phyloP scores from a whole-genome alignment of 257 asterid genomes.

The Solanum gandarillasii region DNA sequence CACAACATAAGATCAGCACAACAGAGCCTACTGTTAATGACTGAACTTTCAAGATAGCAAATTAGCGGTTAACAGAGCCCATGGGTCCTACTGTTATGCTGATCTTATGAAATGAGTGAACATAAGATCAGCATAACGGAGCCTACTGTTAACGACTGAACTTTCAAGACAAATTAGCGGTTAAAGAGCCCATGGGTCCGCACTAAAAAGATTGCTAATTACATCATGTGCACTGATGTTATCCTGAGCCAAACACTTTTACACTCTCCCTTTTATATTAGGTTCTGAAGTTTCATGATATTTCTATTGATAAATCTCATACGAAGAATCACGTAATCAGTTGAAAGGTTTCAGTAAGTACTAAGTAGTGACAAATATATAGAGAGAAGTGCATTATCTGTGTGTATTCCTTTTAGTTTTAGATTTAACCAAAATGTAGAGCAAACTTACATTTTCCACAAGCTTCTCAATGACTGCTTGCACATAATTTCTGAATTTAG shows the following conservation, averaged over 20 bases:
- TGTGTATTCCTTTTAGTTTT: background rate
- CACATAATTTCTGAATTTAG: constrained; percentile 42
- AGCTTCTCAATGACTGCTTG: constrained; percentile 48
- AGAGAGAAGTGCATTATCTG: background rate
- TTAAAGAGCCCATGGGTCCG: background rate
- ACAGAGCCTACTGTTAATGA: background rate
- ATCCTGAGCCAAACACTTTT: background rate
- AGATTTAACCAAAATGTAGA: background rate
- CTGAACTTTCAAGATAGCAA: background rate
- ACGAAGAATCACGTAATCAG: background rate
- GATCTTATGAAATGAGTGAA: background rate
- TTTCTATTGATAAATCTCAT: background rate
- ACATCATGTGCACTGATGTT: background rate
- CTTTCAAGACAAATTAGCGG: background rate
- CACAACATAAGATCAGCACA: background rate
- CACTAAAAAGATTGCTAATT: background rate
- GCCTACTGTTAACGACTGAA: background rate
- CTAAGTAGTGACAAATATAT: background rate
- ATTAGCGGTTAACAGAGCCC: background rate
- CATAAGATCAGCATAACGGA: background rate
- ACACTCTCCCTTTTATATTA: background rate
- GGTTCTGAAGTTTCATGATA: background rate
- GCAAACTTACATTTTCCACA: constrained; percentile 35
- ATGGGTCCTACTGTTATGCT: background rate
- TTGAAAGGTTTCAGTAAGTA: background rate